A percentile compares a stretch with the other conserved stretches of the same genome.
Conservation (phyloP, 2,329 filamentous ascomycete genomes). For the Neonectria hederae region DNA sequence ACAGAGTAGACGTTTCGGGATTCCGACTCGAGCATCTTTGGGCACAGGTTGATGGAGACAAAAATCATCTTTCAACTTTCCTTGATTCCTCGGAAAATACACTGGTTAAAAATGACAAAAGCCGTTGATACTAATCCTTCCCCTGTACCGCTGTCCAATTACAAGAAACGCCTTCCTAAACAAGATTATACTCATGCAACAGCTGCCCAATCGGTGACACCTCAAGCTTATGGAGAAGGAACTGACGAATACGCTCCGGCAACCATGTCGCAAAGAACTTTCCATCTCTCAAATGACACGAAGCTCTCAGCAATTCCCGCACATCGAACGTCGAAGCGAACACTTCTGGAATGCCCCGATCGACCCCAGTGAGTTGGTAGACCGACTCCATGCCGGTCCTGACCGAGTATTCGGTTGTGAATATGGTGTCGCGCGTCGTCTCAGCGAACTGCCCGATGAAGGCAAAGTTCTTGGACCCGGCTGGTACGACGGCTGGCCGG, state of each 20-base stretch:
- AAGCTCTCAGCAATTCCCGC: constrained; percentile 14
- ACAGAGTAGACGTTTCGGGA: no score
- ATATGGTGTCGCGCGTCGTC: constrained; percentile 30
- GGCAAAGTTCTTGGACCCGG: constrained; percentile 22
- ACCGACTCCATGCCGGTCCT: constrained; percentile 52
- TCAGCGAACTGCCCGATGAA: constrained; percentile 29
- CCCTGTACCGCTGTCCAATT: no score
- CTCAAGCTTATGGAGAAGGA: constrained; percentile 13
- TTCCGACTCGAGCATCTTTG: no score
- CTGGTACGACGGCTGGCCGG: constrained; percentile 17
- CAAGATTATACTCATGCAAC: constrained; percentile 24
- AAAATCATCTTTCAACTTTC: no score
- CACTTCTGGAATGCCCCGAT: constrained; percentile 25
- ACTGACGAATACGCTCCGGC: constrained; percentile 19
- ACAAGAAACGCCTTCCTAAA: background rate
- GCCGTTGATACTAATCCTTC: background rate
- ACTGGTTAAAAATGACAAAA: background rate
- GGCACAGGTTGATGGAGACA: no score
- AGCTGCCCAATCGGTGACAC: constrained; percentile 25
- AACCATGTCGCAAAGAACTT: constrained; percentile 23
- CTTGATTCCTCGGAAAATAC: no score
- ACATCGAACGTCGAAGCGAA: constrained; percentile 26
- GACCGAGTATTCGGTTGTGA: constrained; percentile 48
- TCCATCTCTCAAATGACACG: constrained; percentile 20
- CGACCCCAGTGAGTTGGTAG: constrained; percentile 28